Base-by-base conservation (phyloP, 2,329 filamentous ascomycete species). In the Trichophyton schoenleinii region DNA sequence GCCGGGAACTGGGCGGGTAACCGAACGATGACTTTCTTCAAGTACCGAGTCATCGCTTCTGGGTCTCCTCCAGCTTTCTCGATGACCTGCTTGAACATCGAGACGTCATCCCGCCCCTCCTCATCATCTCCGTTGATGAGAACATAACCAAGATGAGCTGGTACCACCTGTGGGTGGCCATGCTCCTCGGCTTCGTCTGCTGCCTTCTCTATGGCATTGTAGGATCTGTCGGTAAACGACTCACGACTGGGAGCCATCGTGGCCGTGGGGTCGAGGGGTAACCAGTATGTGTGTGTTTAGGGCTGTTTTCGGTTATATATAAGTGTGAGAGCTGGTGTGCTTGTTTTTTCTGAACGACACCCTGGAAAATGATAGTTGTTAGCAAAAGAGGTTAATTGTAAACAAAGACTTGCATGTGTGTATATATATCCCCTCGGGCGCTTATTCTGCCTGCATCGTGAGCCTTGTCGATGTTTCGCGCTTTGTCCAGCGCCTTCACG, bases 1-100 rank as follows among this genome's bases (percentile, higher is more conserved):
- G 55, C 13, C 7, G 94, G 94, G 68, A 96, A 90, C 77, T 99
- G 94, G 71, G 89, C 95, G 3, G 94, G 92, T 68, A 96, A 79
- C 61, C 94, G 87, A 63, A 97, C 92, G 66, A 99, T 80, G 20
- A 81, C 82, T 81, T 95, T 96, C 81, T 97, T 97, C 69, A 99
- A 82, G 11, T 89, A 81, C 68, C 94, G 85, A 71, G 95, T 90
- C 69, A 97, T 87, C 48, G 87, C 80, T 74, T 97, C 92, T 58
- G 89, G 83, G 73, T 99, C 94, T 70, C 94, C 94, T 76, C 95
- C 89, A 57, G 94, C 92, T 70, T 89, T 85, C 76, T 99, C 92
- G 64, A 99, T 81, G 62, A 96, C 92, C 76, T 99, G 94, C 67
- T 89, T 86, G 80, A 97, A 95, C 60, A 99, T 83, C n/a, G 91